Conservation (phyloP, 345 rosid species). For the Lenwebbia sp. region DNA sequence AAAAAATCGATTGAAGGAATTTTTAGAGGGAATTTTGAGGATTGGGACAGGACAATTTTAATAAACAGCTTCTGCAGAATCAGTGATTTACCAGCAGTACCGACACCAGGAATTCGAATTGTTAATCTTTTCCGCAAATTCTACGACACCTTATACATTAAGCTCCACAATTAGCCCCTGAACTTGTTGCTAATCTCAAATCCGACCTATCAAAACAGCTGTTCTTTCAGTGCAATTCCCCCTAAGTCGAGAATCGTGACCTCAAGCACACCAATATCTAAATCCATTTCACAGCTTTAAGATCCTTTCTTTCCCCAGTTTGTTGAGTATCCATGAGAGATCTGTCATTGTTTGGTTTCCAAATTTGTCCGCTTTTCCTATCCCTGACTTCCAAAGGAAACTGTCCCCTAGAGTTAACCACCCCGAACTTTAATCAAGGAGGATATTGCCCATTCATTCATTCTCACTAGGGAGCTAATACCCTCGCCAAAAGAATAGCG, state of each 20-base stretch:
- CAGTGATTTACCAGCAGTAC: background rate
- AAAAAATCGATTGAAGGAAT: background rate
- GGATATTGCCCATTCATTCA: background rate
- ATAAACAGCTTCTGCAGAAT: background rate
- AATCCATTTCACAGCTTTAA: background rate
- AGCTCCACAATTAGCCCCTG: background rate
- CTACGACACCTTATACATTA: background rate
- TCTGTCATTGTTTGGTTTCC: background rate
- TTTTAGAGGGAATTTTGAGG: background rate
- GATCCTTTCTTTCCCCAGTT: background rate
- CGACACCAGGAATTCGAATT: background rate
- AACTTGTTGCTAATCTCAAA: background rate
- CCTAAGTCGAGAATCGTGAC: background rate
- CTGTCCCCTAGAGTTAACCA: background rate
- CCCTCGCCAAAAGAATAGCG: background rate
- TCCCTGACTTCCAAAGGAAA: background rate
- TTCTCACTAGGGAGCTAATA: background rate
- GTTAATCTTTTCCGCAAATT: background rate
- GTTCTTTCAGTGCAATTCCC: background rate
- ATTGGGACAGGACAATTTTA: background rate
- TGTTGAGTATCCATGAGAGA: background rate
- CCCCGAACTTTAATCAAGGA: background rate
- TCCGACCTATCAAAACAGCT: background rate
- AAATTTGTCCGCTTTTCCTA: background rate
- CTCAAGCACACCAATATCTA: background rate